Base-by-base conservation (phyloP, 2,329 filamentous ascomycete species). In the Ascochyta rabiei region DNA sequence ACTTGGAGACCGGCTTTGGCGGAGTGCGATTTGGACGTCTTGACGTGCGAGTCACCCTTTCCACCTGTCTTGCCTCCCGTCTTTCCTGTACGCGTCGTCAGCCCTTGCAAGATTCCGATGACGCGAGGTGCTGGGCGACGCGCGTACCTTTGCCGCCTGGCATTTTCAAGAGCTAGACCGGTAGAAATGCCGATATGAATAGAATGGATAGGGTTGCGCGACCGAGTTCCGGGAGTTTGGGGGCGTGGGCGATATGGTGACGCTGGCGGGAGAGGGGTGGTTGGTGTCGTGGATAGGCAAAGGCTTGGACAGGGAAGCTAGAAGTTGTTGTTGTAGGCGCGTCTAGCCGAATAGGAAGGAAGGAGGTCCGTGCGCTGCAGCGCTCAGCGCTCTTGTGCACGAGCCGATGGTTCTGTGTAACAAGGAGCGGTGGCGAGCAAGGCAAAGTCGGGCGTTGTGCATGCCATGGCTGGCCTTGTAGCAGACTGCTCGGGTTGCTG, bases 1-100 rank as follows among this genome's bases (percentile, higher is more conserved):
- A 97, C 93, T 89, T 97, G 93, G 68, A 97, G 85, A 75, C 93
- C 93, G 76, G 93, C 93, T 79, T 95, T 93, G 74, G 91, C 91
- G 70, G 92, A 96, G 83, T 96, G 93, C 70, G 86, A 88, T 81
- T 95, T 96, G 81, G 96, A 90, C 74, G 90, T 89, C 83, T 96
- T 96, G 82, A 90, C 90, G 75, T 87, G 81, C 50, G 84, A 84
- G 70, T 83, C 85, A 64, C 86, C 85, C 83, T 95, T 95, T 69
- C 90, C 90, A 70, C 90, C 90, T 54, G 89, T 93, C 87, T 96
- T 96, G 75, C 93, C 93, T 71, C 93, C 92, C 68, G 80, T 81
- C 72, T 82, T 82, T 65, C 80, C 80, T 82, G 65, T 58, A 41
- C 41, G 55, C 40, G 49, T 50, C 50, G 60, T 71, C 57, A 69